These are phyloP conservation scores for Yamadazyma scolyti DNA, from an alignment of 805 yeast species.

Conservation along the genomic window DNA sequence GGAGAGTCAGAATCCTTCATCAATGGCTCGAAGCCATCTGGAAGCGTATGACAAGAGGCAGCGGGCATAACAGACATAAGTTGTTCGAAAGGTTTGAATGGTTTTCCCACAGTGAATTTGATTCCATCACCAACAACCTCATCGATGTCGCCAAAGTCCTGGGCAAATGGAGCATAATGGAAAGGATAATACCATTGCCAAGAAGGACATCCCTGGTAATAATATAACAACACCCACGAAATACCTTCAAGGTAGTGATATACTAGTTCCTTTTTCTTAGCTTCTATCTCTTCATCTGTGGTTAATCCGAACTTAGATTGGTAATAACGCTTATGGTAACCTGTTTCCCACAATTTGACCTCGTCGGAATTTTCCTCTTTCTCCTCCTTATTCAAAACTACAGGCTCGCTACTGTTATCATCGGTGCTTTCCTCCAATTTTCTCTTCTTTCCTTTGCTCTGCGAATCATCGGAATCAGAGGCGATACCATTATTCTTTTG, in stretches of 20 bases:
- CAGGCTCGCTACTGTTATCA: conserved; percentile 9
- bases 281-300: conserved; percentile 51
- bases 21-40: conserved; percentile 72
- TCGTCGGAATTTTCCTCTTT: conserved; percentile 28
- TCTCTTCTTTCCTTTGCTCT: conserved; percentile 14
- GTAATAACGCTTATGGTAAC: conserved; percentile 82
- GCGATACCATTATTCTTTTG: conserved; percentile 21
- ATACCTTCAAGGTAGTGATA: conserved; percentile 86
- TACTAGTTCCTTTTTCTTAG: conserved; percentile 57
- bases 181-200: conserved; percentile 98
- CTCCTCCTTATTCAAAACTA: conserved; percentile 12
- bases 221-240: conserved; percentile 92
- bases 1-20: conserved; percentile 80
- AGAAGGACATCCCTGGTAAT: conserved; percentile 96
- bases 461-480: not conserved
- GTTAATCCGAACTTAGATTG: conserved; percentile 62
- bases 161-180: conserved; percentile 97
- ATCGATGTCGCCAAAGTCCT: conserved; percentile 64
- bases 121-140: conserved; percentile 47
- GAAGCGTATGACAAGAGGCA: conserved; percentile 83
- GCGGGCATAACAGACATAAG: conserved; percentile 95
- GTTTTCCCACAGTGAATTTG: conserved; percentile 62
- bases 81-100: conserved; percentile 90
- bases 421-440: conserved; percentile 38
- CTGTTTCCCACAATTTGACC: conserved; percentile 80